Evolutionary conservation across 345 rosid species (phyloP).

Genomic region (Camelina neglecta): DNA sequence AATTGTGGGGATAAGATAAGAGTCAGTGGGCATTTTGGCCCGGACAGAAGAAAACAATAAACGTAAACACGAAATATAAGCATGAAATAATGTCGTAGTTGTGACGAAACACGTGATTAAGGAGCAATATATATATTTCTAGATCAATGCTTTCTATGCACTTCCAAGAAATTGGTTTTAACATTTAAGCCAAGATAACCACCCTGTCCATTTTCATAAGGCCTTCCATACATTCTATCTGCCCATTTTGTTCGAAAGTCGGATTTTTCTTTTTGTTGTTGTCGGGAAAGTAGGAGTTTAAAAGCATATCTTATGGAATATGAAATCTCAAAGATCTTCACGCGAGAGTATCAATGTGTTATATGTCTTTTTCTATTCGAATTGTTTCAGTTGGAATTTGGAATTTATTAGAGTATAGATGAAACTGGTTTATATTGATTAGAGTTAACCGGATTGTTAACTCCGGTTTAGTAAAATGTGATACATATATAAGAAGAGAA

Average conservation of each 20-base stretch:
- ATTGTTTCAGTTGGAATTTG: too few relatives aligned
- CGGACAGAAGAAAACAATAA: not conserved
- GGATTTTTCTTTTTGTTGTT: not conserved
- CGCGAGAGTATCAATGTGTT: not conserved
- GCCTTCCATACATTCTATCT: not conserved
- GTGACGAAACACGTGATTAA: not conserved
- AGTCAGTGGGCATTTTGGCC: not conserved
- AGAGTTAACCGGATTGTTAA: too few relatives aligned
- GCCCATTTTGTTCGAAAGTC: not conserved
- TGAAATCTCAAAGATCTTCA: not conserved
- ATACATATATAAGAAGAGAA: too few relatives aligned
- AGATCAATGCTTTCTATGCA: not conserved
- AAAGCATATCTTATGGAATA: not conserved
- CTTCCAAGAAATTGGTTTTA: not conserved
- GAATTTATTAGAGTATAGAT: too few relatives aligned
- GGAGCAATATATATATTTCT: not conserved
- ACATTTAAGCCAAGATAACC: not conserved
- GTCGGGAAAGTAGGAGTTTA: not conserved
- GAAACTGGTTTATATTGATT: too few relatives aligned
- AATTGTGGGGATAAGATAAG: not conserved
- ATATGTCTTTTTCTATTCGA: too few relatives aligned
- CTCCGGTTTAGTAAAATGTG: too few relatives aligned
- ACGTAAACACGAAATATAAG: not conserved
- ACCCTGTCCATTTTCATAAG: not conserved
- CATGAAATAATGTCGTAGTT: not conserved